Evolutionary conservation across 768 basidiomycete species (phyloP).

Genomic region (Tephrocybe sp.): DNA sequence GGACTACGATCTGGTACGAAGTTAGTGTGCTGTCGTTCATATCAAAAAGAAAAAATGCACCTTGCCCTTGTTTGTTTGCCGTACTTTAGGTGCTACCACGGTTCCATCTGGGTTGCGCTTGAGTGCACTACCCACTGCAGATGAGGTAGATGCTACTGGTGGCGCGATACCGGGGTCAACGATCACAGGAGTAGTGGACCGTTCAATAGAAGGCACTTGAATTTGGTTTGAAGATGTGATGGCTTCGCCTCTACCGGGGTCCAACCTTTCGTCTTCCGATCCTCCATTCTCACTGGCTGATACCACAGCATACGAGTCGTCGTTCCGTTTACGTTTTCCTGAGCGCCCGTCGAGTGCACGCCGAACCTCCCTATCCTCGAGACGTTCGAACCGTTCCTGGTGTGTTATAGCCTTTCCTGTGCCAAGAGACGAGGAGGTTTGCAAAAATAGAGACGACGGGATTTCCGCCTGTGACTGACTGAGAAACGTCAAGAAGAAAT

Average conservation of each 20-base stretch:
- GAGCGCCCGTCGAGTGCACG: conserved; percentile 48
- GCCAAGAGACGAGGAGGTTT: conserved; percentile 83
- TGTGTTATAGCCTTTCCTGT: conserved; percentile 66
- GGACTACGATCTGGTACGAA: conserved; percentile 35
- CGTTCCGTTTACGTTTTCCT: conserved; percentile 50
- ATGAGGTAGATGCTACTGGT: conserved; percentile 20
- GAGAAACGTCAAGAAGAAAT: conserved; percentile 26
- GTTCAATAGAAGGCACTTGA: neutral
- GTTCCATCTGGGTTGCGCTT: conserved; percentile 67
- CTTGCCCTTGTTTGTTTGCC: conserved; percentile 42
- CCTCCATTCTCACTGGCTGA: conserved; percentile 30
- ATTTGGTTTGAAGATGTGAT: conserved; percentile 1
- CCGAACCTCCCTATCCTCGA: conserved; percentile 60
- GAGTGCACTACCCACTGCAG: conserved; percentile 61
- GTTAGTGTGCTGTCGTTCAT: neutral
- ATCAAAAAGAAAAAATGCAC: conserved; percentile 30
- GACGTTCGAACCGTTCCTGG: conserved; percentile 55
- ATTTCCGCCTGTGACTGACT: conserved; percentile 79
- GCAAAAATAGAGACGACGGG: conserved; percentile 55
- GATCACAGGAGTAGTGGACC: neutral
- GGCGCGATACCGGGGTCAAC: conserved; percentile 3
- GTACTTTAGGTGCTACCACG: conserved; percentile 48
- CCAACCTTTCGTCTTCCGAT: conserved; percentile 24
- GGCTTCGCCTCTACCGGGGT: neutral
- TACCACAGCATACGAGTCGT: conserved; percentile 37